Evolutionary conservation across 2,329 filamentous ascomycete genomes (phyloP), one percentile per base, ranked within the genome.

Genomic region (Ophiocordyceps polyrhachis-furcata): DNA sequence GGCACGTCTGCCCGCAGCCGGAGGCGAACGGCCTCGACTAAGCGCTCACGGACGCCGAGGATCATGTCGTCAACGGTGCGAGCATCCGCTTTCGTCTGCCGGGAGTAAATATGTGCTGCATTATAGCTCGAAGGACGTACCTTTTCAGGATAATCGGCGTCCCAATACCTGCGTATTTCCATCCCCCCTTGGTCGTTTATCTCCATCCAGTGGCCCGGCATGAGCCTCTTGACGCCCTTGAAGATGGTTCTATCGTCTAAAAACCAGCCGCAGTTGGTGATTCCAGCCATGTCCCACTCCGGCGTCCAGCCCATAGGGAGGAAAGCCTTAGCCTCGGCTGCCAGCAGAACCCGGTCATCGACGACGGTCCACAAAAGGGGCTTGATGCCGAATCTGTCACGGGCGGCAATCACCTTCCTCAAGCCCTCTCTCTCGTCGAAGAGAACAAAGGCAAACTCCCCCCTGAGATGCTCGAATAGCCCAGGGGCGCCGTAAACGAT

Each of bases 301-400:
- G 70, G 64, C 50, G 63, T 52, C 70, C 70, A 70, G 0, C 70
- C 68, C 45, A 73, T 51, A 1, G 69, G 56, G 41, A 68, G 49
- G 51, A 75, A 71, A 0, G 67, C 70, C 51, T 76, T 76, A 47
- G 66, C 64, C 52, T 77, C 73, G 0, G 70, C 59, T 6, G 70
- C 69, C 0, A 75, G 53, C 13, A 74, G 53, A 4, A 76, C 45
- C 45, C 58, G 56, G 6, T 56, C 58, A 6, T 55, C 55, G 1
- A 61, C 49, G 1, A 64, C 47, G 0, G 69, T 73, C 56, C 66
- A 75, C 46, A 71, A 69, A 17, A 76, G 59, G 2, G 72, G 71
- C 53, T 76, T 76, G 51, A 76, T 70, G 4, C 73, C 73, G 52
- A 67, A 75, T 0, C 72, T 64, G 52, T 77, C 73, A 17, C 71